Base-by-base conservation (phyloP, 441 rosid species). In the Rhodomyrtus psidioides region DNA sequence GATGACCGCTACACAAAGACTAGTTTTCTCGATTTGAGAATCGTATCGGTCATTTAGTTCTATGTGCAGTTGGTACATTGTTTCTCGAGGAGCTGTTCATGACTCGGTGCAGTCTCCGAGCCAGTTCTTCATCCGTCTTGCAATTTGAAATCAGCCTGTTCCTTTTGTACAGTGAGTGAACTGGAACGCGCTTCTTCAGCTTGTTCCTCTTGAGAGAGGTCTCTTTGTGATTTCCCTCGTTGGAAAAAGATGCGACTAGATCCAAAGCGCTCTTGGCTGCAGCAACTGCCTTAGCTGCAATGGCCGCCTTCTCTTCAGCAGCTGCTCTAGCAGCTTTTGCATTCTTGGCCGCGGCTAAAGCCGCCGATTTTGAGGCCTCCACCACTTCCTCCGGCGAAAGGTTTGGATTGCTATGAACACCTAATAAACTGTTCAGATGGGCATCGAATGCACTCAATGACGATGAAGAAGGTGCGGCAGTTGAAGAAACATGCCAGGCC, bases 131-230 rank as follows among this genome's bases (percentile, higher is more conserved):
- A 82, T 96, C 95, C 34, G 88, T 89, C 87, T 87, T 88, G 87
- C 54, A 79, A 85, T 86, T 91, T 88, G 91, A 92, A 54, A 85
- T 81, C 10, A 93, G 90, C 84, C 89, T 90, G 82, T 92, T 92
- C 87, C 91, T 96, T 53, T 93, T 91, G 92, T 96, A 96, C 91
- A 97, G 85, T 65, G 91, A 93, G 88, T 96, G 96, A 86, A 96
- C 97, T 2, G 96, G 97, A 7, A 96, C 98, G 86, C 95, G 98
- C 94, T 94, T 97, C 95, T 95, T 97, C 87, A 91, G 90, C 94
- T 94, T 95, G 60, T 91, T 95, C 92, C 90, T 96, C 88, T 88
- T 92, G 34, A 85, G 88, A 88, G 65, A 76, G 83, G 87, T 91
- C 54, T 92, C 94, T 87, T 89, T 90, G 82, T 83, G 88, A 54